Evolutionary conservation across 345 rosid genomes (phyloP).

Genomic region (Murraya koenigii): DNA sequence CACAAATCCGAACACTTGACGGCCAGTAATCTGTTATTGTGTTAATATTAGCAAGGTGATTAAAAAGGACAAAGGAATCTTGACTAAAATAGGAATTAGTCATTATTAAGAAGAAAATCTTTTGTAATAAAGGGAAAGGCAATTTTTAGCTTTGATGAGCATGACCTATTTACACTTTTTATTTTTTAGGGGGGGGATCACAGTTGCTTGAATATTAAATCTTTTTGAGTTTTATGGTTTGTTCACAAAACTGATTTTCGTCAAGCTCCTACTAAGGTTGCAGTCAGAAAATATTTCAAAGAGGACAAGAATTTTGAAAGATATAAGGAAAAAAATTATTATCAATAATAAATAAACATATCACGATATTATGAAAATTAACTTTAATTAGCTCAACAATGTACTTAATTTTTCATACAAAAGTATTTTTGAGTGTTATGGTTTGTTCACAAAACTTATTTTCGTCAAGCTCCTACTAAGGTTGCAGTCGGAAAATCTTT

Average conservation of each 20-base stretch:
- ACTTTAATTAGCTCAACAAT: too few relatives aligned
- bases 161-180: too few relatives aligned
- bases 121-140: neutral
- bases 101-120: neutral
- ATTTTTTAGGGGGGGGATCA: neutral
- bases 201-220: too few relatives aligned
- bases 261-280: neutral
- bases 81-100: neutral
- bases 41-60: constrained; percentile 17
- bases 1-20: constrained; percentile 58
- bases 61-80: neutral
- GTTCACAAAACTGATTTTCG: neutral
- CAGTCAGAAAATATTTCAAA: too few relatives aligned
- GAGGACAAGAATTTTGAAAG: too few relatives aligned
- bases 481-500: too few relatives aligned
- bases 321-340: too few relatives aligned
- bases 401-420: too few relatives aligned
- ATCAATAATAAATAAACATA: too few relatives aligned
- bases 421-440: neutral
- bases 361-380: too few relatives aligned
- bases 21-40: constrained; percentile 81
- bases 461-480: neutral
- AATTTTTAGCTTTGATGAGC: too few relatives aligned
- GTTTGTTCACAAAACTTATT: neutral
- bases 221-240: neutral